A percentile compares a stretch with the other conserved stretches of the same genome.
Conservation (phyloP, 257 asterid species). For the Dorcoceras hygrometricum region DNA sequence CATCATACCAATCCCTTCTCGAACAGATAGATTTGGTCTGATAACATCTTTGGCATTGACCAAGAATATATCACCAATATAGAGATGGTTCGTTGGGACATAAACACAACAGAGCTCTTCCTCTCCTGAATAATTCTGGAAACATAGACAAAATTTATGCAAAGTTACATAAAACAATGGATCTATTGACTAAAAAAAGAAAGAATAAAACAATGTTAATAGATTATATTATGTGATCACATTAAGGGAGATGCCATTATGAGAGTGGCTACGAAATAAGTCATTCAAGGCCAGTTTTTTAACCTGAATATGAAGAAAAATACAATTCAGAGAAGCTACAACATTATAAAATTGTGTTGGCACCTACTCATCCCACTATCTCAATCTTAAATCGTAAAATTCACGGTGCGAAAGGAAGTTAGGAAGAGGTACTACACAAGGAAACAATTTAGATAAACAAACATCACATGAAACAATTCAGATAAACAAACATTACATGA, state of each 20-base stretch:
- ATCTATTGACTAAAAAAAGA: neutral
- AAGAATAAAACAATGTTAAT: neutral
- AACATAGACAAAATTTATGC: neutral
- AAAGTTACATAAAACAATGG: neutral
- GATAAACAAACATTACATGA: neutral
- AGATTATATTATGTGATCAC: neutral
- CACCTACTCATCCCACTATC: neutral
- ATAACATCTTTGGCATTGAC: slow-evolving; percentile 59
- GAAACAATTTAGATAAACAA: neutral
- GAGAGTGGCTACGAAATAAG: neutral
- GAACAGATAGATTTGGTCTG: slow-evolving; percentile 65
- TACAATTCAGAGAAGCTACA: neutral
- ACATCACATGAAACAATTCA: slow-evolving; percentile 4
- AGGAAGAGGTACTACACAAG: neutral
- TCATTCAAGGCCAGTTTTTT: slow-evolving; percentile 5
- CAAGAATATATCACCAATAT: slow-evolving; percentile 67
- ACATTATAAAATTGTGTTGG: neutral
- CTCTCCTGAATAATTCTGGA: slow-evolving; percentile 54
- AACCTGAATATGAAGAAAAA: slow-evolving; percentile 3
- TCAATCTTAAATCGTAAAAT: slow-evolving; percentile 2
- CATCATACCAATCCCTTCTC: slow-evolving; percentile 67
- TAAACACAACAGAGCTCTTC: slow-evolving; percentile 70
- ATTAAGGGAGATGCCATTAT: slow-evolving; percentile 1
- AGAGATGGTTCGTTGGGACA: slow-evolving; percentile 73
- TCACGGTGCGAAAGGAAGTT: neutral